Percentiles rank a stretch among this genome's conserved stretches.
phyloP scores from a whole-genome alignment of 257 asterid genomes.

The Ajuga chamaepitys region DNA sequence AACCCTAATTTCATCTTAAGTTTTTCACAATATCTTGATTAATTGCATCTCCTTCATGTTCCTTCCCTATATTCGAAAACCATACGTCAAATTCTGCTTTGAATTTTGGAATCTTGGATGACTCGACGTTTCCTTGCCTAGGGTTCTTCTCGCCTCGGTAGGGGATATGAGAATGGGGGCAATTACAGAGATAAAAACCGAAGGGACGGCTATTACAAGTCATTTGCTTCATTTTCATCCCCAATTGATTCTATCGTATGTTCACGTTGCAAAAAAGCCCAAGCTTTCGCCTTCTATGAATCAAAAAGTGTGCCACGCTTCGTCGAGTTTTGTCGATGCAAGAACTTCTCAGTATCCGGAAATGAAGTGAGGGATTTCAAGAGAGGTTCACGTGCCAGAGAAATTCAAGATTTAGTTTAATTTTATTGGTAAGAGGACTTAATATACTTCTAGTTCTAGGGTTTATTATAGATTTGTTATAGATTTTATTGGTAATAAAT shows the following conservation, averaged over 20 bases:
- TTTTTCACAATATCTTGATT: neutral
- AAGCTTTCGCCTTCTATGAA: conserved; percentile 18
- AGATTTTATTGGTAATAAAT: no score
- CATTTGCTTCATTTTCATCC: conserved; percentile 14
- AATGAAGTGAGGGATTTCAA: conserved; percentile 10
- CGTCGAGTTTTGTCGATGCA: conserved; percentile 14
- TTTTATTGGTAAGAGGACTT: conserved; percentile 10
- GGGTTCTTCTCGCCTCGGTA: conserved; percentile 11
- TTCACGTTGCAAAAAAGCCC: conserved; percentile 38
- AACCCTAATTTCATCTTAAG: neutral
- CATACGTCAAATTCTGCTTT: neutral
- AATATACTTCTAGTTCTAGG: neutral
- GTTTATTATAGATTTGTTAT: no score
- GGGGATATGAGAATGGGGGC: conserved; percentile 43
- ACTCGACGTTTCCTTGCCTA: neutral
- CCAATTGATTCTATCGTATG: conserved; percentile 13
- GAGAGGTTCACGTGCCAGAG: conserved; percentile 68
- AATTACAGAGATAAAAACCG: conserved; percentile 53
- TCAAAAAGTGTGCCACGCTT: conserved; percentile 9
- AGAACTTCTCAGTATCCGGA: conserved; percentile 40
- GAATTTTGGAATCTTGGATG: conserved; percentile 10
- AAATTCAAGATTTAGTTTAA: conserved; percentile 16
- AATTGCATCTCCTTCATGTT: neutral
- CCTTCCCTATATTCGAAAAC: neutral
- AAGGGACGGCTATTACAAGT: conserved; percentile 27